phyloP scores from a whole-genome alignment of 2,329 filamentous ascomycete species.

The Botryotinia convoluta region DNA sequence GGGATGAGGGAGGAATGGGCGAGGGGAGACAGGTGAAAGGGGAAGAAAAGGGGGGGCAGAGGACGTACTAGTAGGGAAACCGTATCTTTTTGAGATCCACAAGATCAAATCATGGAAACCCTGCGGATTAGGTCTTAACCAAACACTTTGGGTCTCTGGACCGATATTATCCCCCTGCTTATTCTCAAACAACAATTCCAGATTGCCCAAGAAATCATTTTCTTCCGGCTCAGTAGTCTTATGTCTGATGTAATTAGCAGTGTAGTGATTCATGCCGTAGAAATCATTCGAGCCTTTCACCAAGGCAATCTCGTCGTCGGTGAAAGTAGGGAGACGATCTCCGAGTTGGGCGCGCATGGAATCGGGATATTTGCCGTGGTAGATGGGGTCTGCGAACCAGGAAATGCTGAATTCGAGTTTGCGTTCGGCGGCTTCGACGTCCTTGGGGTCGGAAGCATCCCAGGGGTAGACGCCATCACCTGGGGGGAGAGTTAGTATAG shows the following conservation, averaged over 20 bases:
- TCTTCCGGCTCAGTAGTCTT: slow-evolving; percentile 57
- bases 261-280: slow-evolving; percentile 95
- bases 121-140: slow-evolving; percentile 72
- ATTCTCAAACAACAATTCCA: slow-evolving; percentile 69
- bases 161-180: slow-evolving; percentile 74
- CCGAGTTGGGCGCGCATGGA: slow-evolving; percentile 82
- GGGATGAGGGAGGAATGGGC: neutral
- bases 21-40: too few species aligned
- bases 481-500: slow-evolving; percentile 33
- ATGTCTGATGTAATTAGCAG: slow-evolving; percentile 81
- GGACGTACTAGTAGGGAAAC: slow-evolving; percentile 28
- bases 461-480: slow-evolving; percentile 79
- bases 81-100: slow-evolving; percentile 77
- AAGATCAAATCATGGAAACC: slow-evolving; percentile 76
- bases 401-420: slow-evolving; percentile 85
- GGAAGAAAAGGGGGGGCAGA: too few species aligned
- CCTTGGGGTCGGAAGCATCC: slow-evolving; percentile 71
- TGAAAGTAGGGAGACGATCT: slow-evolving; percentile 71
- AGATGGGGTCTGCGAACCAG: slow-evolving; percentile 88
- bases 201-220: slow-evolving; percentile 71
- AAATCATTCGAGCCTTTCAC: slow-evolving; percentile 88
- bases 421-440: slow-evolving; percentile 73
- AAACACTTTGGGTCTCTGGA: slow-evolving; percentile 76
- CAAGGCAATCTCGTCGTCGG: slow-evolving; percentile 67
- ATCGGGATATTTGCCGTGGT: slow-evolving; percentile 78